Evolutionary conservation across 495 filamentous ascomycete genomes (phyloP).

Genomic region (Xylaria castorea): DNA sequence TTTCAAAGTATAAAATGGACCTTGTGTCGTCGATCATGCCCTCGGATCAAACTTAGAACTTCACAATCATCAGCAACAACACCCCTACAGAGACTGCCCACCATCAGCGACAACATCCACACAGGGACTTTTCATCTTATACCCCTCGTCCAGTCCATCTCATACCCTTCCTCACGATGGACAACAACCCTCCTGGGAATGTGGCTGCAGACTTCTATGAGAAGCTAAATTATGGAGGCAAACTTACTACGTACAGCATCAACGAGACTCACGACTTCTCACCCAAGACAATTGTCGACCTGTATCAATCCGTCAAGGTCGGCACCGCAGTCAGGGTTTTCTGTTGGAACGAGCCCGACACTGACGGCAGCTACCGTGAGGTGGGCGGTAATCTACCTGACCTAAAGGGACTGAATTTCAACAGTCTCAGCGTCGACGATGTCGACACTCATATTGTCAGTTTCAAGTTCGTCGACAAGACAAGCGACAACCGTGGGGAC

Average conservation of each 20-base stretch:
- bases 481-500: not conserved
- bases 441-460: not conserved
- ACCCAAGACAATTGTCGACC: not conserved
- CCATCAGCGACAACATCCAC: not conserved
- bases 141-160: not conserved
- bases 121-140: not conserved
- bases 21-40: not conserved
- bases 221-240: not conserved
- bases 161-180: not conserved
- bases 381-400: not conserved
- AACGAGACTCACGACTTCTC: not conserved
- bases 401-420: not conserved
- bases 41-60: not conserved
- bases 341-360: conserved; percentile 1
- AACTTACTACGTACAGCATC: not conserved
- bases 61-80: not conserved
- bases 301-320: conserved; percentile 1
- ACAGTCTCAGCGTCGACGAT: not conserved
- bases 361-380: not conserved
- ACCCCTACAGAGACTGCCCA: not conserved
- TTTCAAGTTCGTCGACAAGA: not conserved
- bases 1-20: not conserved
- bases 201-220: conserved; percentile 9
- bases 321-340: not conserved
- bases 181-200: not conserved